These are phyloP conservation scores for Botrytis deweyae DNA, from an alignment of 2,329 filamentous ascomycete genomes.

Conservation along the genomic window DNA sequence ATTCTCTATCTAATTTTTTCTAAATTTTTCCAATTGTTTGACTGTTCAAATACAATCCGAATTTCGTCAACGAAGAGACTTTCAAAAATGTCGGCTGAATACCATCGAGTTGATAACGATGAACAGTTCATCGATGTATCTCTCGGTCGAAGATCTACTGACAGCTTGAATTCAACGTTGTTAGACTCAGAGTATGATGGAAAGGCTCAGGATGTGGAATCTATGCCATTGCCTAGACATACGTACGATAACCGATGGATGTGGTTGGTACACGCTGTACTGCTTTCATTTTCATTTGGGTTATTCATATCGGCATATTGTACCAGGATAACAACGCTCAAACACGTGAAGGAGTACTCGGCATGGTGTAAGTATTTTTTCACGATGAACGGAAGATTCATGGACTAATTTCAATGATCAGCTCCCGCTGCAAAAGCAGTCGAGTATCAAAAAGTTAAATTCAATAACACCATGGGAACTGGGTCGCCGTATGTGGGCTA, in stretches of 20 bases:
- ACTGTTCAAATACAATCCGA: background rate
- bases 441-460: constrained; percentile 51
- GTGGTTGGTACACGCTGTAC: constrained; percentile 34
- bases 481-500: constrained; percentile 53
- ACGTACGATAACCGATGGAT: constrained; percentile 31
- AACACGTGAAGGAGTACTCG: constrained; percentile 44
- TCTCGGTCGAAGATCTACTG: constrained; percentile 30
- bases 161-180: constrained; percentile 27
- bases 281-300: constrained; percentile 34
- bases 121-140: constrained; percentile 32
- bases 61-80: background rate
- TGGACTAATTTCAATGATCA: constrained; percentile 30
- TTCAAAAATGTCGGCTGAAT: constrained; percentile 33
- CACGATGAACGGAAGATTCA: background rate
- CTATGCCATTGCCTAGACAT: background rate
- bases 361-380: constrained; percentile 45
- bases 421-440: constrained; percentile 50
- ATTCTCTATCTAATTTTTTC: background rate
- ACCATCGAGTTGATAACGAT: constrained; percentile 31
- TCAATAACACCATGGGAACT: constrained; percentile 47
- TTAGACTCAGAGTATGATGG: constrained; percentile 34
- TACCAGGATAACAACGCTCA: constrained; percentile 34
- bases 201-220: constrained; percentile 7
- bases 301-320: constrained; percentile 35
- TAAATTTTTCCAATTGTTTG: background rate